Evolutionary conservation across 2,329 filamentous ascomycete genomes (phyloP).

Genomic region (Xylariaceae sp.): DNA sequence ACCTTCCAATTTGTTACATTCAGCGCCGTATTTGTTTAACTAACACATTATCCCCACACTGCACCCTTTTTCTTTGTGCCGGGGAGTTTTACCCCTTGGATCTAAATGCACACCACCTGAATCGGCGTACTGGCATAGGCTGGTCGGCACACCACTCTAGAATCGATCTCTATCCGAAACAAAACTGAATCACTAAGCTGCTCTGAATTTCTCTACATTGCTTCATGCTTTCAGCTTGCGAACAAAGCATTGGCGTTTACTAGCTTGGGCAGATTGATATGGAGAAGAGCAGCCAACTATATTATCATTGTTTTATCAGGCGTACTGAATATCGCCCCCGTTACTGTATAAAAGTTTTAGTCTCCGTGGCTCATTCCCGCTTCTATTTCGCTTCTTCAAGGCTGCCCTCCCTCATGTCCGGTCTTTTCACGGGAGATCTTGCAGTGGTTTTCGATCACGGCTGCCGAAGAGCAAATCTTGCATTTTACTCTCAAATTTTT

Average conservation of each 20-base stretch:
- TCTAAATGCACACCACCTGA: slow-evolving; percentile 15
- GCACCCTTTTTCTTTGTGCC: slow-evolving; percentile 29
- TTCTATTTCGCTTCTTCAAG: slow-evolving; percentile 1
- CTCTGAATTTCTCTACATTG: not conserved
- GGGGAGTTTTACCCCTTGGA: slow-evolving; percentile 18
- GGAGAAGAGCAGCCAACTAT: slow-evolving; percentile 31
- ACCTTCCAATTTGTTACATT: slow-evolving; percentile 19
- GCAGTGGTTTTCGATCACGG: not conserved
- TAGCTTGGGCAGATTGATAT: slow-evolving; percentile 36
- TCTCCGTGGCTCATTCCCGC: slow-evolving; percentile 12
- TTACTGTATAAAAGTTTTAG: slow-evolving; percentile 33
- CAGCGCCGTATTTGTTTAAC: slow-evolving; percentile 32
- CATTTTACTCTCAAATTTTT: slow-evolving; percentile 1
- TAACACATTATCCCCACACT: slow-evolving; percentile 27
- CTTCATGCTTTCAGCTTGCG: slow-evolving; percentile 23
- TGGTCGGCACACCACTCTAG: slow-evolving; percentile 3
- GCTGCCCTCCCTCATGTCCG: not conserved
- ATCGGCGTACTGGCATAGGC: not conserved
- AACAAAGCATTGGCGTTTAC: slow-evolving; percentile 32
- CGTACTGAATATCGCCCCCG: slow-evolving; percentile 18
- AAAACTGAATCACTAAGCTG: slow-evolving; percentile 13
- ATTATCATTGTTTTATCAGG: slow-evolving; percentile 24
- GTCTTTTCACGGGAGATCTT: not conserved
- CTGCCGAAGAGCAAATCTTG: slow-evolving; percentile 4
- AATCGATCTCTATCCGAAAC: slow-evolving; percentile 11